Evolutionary conservation across 2,329 filamentous ascomycete genomes (phyloP).

Genomic region (Tolypocladium guangdongense): DNA sequence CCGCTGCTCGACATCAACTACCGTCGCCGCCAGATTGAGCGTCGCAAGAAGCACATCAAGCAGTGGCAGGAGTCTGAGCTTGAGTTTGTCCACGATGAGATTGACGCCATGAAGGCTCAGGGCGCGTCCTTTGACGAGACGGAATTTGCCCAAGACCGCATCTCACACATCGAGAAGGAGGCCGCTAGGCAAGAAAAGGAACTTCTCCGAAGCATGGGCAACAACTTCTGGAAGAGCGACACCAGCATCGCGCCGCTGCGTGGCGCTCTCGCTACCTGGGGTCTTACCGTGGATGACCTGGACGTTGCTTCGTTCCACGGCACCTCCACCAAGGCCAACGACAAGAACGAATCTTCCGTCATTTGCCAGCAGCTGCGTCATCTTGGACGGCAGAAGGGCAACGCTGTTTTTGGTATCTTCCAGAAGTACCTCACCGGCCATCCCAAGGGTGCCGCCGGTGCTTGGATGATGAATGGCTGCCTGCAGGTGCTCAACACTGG

Average conservation of each 20-base stretch:
- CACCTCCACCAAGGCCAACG: constrained; percentile 95
- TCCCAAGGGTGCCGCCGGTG: constrained; percentile 96
- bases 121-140: constrained; percentile 64
- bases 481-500: constrained; percentile 91
- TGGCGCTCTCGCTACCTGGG: constrained; percentile 94
- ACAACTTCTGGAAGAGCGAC: constrained; percentile 98
- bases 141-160: constrained; percentile 78
- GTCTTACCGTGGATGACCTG: constrained; percentile 92
- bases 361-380: constrained; percentile 94
- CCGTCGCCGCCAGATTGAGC: constrained; percentile 85
- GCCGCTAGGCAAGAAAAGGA: constrained; percentile 87
- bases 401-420: constrained; percentile 93
- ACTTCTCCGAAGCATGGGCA: constrained; percentile 82
- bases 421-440: constrained; percentile 99
- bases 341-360: constrained; percentile 98
- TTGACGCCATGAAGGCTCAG: constrained; percentile 80
- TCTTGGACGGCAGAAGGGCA: constrained; percentile 91
- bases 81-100: constrained; percentile 85
- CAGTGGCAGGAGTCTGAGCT: constrained; percentile 94
- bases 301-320: constrained; percentile 97
- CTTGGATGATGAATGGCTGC: constrained; percentile 99
- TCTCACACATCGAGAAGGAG: constrained; percentile 74
- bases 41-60: constrained; percentile 88
- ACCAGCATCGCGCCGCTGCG: constrained; percentile 87
- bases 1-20: constrained; percentile 97